Percentiles rank a stretch among this genome's conserved stretches.
These are phyloP conservation scores for Cymbopogon flexuosus DNA, from an alignment of 202 grass and related monocot species.

Conservation along the genomic window DNA sequence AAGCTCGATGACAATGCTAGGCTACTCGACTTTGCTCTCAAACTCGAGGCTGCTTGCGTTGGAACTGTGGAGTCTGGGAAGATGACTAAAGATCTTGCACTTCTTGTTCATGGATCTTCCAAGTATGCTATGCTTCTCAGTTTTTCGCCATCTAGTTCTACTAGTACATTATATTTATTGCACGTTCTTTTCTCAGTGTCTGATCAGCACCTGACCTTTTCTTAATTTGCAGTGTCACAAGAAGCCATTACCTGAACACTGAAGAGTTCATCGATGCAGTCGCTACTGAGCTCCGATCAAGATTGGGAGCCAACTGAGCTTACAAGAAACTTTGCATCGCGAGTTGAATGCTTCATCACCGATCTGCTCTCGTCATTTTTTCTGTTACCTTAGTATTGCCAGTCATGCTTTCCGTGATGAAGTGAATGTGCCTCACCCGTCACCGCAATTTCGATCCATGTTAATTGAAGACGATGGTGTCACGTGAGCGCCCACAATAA, in stretches of 20 bases:
- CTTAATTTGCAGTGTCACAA: slow-evolving; percentile 48
- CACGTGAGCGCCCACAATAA: slow-evolving; percentile 25
- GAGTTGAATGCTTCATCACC: background rate
- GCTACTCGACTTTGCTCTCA: slow-evolving; percentile 70
- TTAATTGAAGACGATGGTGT: slow-evolving; percentile 16
- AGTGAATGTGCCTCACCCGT: background rate
- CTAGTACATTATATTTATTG: background rate
- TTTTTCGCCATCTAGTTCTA: background rate
- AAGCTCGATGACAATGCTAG: slow-evolving; percentile 86
- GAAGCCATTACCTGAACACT: slow-evolving; percentile 75
- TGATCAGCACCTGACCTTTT: slow-evolving; percentile 1
- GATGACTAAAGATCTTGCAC: slow-evolving; percentile 98
- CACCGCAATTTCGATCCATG: background rate
- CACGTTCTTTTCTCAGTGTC: background rate
- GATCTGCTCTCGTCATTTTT: background rate
- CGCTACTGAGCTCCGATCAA: slow-evolving; percentile 58
- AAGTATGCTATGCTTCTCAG: slow-evolving; percentile 45
- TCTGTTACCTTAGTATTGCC: background rate
- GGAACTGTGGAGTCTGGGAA: slow-evolving; percentile 91
- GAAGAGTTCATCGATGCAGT: slow-evolving; percentile 92
- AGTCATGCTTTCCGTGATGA: slow-evolving; percentile 12
- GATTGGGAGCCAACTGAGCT: slow-evolving; percentile 50
- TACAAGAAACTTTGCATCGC: background rate
- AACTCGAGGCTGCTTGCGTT: slow-evolving; percentile 82
- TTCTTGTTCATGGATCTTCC: slow-evolving; percentile 81